Conservation (phyloP, 2,329 filamentous ascomycete species). For the Aspergillus aculeatinus region DNA sequence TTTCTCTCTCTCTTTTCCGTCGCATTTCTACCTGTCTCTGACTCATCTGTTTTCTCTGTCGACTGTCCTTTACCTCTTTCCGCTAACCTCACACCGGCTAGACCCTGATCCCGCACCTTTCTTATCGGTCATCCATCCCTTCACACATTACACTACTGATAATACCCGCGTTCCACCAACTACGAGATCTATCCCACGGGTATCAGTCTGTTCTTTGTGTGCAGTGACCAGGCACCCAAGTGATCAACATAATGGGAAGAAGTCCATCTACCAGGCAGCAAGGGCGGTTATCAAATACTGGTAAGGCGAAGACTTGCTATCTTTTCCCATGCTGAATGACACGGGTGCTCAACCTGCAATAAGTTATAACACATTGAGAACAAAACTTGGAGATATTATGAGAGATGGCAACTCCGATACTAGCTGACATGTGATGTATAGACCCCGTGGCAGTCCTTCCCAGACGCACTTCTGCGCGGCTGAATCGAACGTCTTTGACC, state of each 20-base stretch:
- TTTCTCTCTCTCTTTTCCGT: background rate
- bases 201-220: background rate
- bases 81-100: background rate
- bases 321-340: background rate
- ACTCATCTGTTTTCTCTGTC: background rate
- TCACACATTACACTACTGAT: background rate
- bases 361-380: background rate
- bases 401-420: too few relatives aligned
- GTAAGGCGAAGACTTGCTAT: constrained; percentile 1
- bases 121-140: background rate
- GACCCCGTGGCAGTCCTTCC: constrained; percentile 9
- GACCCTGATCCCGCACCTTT: background rate
- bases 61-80: background rate
- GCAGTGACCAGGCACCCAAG: background rate
- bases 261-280: constrained; percentile 8
- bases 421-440: background rate
- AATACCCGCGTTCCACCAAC: background rate
- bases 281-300: constrained; percentile 2
- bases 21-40: background rate
- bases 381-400: background rate
- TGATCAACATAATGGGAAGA: constrained; percentile 10
- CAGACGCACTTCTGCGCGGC: constrained; percentile 26
- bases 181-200: background rate
- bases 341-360: too few relatives aligned
- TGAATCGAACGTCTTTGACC: constrained; percentile 17